Evolutionary conservation across 257 asterid species (phyloP), one percentile per base, ranked within the genome.

Genomic region (Plectranthus barbatus): DNA sequence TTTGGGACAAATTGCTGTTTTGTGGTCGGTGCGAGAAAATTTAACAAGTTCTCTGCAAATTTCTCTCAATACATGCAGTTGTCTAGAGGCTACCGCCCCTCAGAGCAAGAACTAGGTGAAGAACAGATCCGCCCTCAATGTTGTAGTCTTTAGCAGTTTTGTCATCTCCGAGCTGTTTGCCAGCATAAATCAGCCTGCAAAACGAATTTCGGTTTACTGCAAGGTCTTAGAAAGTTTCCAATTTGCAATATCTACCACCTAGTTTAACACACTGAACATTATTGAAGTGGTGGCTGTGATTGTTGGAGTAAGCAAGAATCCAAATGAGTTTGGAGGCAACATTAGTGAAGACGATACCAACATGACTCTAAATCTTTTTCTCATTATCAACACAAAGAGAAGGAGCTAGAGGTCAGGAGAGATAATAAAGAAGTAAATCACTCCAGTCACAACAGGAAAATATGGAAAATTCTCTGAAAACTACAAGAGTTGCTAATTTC

Each of bases 111-210:
- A 87, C 96, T 26, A 87, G 86, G 66, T 87, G 97, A 79, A 90
- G 96, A 62, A 90, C 96, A 42, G 97, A 90, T 51, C 97, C 97
- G 24, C 97, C 97, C 71, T 90, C 97, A 0, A 90, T 83, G 70
- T 85, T 87, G 79, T 87, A 87, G 59, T 90, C 96, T 74, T 83
- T 90, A 0, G 97, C 96, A 0, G 95, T 90, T 56, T 84, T 90
- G 83, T 90, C 97, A 20, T 90, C 97, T 52, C 73, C 95, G 5
- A 90, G 91, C 79, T 87, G 97, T 69, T 85, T 90, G 9, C 95
- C 96, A 31, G 95, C 97, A 62, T 90, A 90, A 12, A 87, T 87
- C 11, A 90, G 82, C 91, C 97, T 90, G 39, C 56, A 66, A 44
- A 6, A 39, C 37, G 23, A n/a, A 0, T 5, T 23, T 13, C 5